Percentiles rank a stretch among this genome's conserved stretches.
Conservation (phyloP, 1,139 yeast species). For the Meyerozyma elateridarum region DNA sequence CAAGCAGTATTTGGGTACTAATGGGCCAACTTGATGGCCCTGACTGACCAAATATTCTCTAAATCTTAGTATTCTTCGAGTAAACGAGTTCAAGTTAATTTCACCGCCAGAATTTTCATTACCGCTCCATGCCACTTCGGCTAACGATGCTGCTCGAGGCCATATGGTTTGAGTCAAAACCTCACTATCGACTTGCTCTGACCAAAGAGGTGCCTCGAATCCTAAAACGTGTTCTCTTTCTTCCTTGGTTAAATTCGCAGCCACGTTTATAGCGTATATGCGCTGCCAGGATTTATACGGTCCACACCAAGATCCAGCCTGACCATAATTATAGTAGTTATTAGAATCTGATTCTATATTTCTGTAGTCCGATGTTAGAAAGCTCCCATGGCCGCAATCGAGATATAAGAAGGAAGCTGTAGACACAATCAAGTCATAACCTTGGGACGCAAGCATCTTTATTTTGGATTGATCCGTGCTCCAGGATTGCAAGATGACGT, state of each 20-base stretch:
- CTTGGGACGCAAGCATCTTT: slow-evolving; percentile 27
- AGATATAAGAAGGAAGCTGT: slow-evolving; percentile 34
- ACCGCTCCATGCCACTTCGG: slow-evolving; percentile 46
- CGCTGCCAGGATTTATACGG: slow-evolving; percentile 50
- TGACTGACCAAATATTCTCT: slow-evolving; percentile 40
- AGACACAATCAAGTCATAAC: slow-evolving; percentile 44
- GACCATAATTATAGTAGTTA: slow-evolving; percentile 25
- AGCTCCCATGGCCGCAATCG: slow-evolving; percentile 47
- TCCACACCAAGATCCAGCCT: slow-evolving; percentile 47
- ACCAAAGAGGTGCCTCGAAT: slow-evolving; percentile 44
- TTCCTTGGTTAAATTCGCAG: slow-evolving; percentile 27
- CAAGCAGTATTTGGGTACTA: slow-evolving; percentile 39
- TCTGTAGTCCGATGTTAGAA: slow-evolving; percentile 34
- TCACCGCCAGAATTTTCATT: slow-evolving; percentile 29
- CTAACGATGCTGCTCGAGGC: slow-evolving; percentile 48
- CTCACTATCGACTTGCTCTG: slow-evolving; percentile 38
- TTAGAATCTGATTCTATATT: slow-evolving; percentile 25
- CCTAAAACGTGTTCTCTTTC: slow-evolving; percentile 36
- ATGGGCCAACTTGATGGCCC: slow-evolving; percentile 35
- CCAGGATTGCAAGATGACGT: slow-evolving; percentile 42
- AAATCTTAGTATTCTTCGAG: slow-evolving; percentile 39
- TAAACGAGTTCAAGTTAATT: slow-evolving; percentile 27
- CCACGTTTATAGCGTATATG: slow-evolving; percentile 38
- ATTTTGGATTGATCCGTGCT: slow-evolving; percentile 22
- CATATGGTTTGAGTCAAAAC: slow-evolving; percentile 39